Percentiles rank a stretch among this genome's conserved stretches.
These are phyloP conservation scores for Leonotis leonurus DNA, from an alignment of 257 asterid genomes.

Conservation along the genomic window DNA sequence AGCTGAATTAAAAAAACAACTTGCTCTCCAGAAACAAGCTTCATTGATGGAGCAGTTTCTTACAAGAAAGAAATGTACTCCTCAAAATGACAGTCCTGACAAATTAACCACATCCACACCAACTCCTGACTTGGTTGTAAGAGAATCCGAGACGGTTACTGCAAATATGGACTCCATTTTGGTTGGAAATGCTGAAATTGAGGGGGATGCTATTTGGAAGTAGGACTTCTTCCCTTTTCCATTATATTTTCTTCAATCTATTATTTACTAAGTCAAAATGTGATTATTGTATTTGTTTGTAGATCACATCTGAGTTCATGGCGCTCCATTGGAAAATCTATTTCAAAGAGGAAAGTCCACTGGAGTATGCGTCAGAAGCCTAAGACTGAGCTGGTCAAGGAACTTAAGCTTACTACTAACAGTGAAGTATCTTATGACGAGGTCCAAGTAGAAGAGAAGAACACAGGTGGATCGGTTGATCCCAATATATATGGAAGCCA, in stretches of 20 bases:
- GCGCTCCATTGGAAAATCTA: conserved; percentile 31
- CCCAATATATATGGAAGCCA: conserved; percentile 18
- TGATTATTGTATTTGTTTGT: conserved; percentile 11
- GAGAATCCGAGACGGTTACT: conserved; percentile 40
- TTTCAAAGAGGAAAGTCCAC: conserved; percentile 34
- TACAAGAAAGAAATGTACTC: conserved; percentile 45
- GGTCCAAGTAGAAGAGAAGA: conserved; percentile 33
- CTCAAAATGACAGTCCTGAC: conserved; percentile 23
- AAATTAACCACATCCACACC: conserved; percentile 20
- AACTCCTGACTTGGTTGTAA: conserved; percentile 29
- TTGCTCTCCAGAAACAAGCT: conserved; percentile 76
- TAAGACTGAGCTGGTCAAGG: conserved; percentile 52
- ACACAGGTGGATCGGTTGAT: conserved; percentile 38
- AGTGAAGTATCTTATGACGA: conserved; percentile 38
- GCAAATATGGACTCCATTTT: conserved; percentile 57
- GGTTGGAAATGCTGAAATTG: conserved; percentile 25
- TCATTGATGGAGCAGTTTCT: conserved; percentile 83
- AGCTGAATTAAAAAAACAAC: conserved; percentile 51
- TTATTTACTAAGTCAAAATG: neutral
- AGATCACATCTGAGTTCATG: conserved; percentile 61
- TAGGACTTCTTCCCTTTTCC: conserved; percentile 18
- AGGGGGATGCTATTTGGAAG: conserved; percentile 56
- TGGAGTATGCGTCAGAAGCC: conserved; percentile 79
- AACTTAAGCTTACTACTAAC: conserved; percentile 48
- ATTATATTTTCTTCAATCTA: neutral